Base-by-base conservation (phyloP, 495 filamentous ascomycete genomes). In the Penicillium steckii region DNA sequence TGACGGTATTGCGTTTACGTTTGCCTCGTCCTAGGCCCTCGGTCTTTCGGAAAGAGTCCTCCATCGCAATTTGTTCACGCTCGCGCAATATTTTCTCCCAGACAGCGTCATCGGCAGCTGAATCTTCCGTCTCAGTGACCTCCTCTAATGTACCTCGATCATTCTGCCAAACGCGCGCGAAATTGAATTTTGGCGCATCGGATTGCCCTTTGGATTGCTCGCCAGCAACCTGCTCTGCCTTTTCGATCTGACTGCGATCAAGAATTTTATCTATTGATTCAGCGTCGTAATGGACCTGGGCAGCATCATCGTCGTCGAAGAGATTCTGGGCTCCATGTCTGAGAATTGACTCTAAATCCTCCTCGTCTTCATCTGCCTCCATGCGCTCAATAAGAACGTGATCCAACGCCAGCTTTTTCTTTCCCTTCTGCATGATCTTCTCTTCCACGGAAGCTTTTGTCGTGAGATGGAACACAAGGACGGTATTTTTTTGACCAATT, bases 401-500 rank as follows among this genome's bases (percentile, higher is more conserved):
- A 51, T 97, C 94, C 0, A 99, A 79, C 0, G 87, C 88, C 76
- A 97, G 86, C 73, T 99, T 99, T 70, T 89, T 95, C 53, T 92
- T 88, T 6, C 94, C 94, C 53, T 95, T 94, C 67, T 97, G 89
- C 71, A 97, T 82, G 46, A 99, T 97, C 61, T 93, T 94, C 67
- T 99, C 95, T 67, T 99, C 94, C 0, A 85, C 90, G 21, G 85
- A 91, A 17, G 85, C 82, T 10, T 92, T 85, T 3, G 93, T 97
- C 72, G 95, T 90, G 1, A 99, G 70, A 62, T 97, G 91, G 64
- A 96, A 96, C 41, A 95, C 92, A 6, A 97, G 76, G 4, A 99
- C 94, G 54, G 94, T 96, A 57, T 96, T 93, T 62, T 89, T 87
- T 66, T 99, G 94, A 0, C 94, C 94, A 48, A 99, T 97, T 25